These are phyloP conservation scores for Aspergillus cristatus DNA, from an alignment of 495 filamentous ascomycete genomes.

Conservation along the genomic window DNA sequence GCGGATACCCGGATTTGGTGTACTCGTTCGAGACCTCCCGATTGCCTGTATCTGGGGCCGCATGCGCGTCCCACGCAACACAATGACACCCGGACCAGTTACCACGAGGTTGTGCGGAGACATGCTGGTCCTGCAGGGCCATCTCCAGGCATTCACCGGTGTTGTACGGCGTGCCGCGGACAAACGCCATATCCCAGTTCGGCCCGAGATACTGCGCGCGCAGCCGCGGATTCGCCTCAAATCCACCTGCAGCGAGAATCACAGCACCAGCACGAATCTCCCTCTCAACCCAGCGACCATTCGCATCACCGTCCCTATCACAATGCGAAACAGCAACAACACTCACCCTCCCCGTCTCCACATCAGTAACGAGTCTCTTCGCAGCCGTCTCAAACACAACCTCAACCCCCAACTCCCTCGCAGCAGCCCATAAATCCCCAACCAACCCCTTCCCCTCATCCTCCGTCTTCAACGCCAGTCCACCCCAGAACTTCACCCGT, in stretches of 20 bases:
- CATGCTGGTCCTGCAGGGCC: constrained; percentile 39
- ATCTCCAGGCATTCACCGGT: constrained; percentile 44
- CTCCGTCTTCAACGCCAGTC: constrained; percentile 44
- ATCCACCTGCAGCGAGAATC: constrained; percentile 52
- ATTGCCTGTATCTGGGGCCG: constrained; percentile 40
- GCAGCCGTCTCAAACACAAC: constrained; percentile 37
- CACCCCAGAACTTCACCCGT: constrained; percentile 53
- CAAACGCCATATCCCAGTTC: constrained; percentile 49
- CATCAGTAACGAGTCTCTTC: constrained; percentile 28
- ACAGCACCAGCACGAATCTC: constrained; percentile 17
- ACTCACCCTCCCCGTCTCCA: constrained; percentile 22
- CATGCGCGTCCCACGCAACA: constrained; percentile 53
- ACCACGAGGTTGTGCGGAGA: constrained; percentile 38
- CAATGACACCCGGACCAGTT: constrained; percentile 56
- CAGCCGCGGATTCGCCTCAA: constrained; percentile 47
- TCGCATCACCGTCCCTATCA: too few relatives aligned
- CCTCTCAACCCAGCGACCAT: too few relatives aligned
- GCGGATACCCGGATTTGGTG: constrained; percentile 58
- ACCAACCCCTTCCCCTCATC: constrained; percentile 52
- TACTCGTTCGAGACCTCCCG: constrained; percentile 49
- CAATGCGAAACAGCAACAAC: constrained; percentile 23
- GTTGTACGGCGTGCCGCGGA: constrained; percentile 54
- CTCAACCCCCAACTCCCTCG: constrained; percentile 26
- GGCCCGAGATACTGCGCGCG: constrained; percentile 50
- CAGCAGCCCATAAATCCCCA: constrained; percentile 34